Evolutionary conservation across 2,329 filamentous ascomycete species (phyloP), one percentile per base, ranked within the genome.

Genomic region (Penicillium polonicum): DNA sequence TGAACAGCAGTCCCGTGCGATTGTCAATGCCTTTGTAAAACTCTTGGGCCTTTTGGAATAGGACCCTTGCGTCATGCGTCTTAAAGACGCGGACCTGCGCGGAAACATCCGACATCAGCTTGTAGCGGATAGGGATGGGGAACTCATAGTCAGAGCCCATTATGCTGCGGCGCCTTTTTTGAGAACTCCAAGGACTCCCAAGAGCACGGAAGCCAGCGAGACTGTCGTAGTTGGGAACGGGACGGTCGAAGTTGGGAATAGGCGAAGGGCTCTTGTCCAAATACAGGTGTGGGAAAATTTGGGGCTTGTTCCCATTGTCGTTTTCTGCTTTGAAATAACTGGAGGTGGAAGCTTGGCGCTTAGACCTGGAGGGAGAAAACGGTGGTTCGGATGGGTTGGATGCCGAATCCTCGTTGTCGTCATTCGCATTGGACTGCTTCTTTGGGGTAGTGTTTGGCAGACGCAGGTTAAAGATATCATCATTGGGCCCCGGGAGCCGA

Each of bases 1-100:
- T 49, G 44, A 52, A 64, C 3, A 61, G 52, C 3, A 68, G 51
- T 7, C 56, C 60, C 2, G 33, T 35, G 1, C 15, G 29, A 10
- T 64, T 53, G 2, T 65, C 54, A 2, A 51, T n/a, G 3, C 45
- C 48, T 2, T 43, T 55, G 36, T 64, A 70, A 35, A 69, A 69
- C 1, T 57, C 52, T 2, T 38, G 33, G 0, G 66, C 65, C 46
- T 65, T 69, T 4, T 58, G 49, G 31, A 69, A 70, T 3, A 70
- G 38, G 2, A 61, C 52, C 4, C 56, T 48, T 5, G 60, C 53
- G 1, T 50, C 60, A 1, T 57, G 48, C 17, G 66, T 33, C 3
- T 62, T 52, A 17, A 71, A 67, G 8, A 58, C 48, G 2, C 68
- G 63, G 1, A 57, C 57, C 3, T 52, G 54, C 0, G 52, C 55